Evolutionary conservation across 257 asterid genomes (phyloP).

Genomic region (Osmanthus fragrans): DNA sequence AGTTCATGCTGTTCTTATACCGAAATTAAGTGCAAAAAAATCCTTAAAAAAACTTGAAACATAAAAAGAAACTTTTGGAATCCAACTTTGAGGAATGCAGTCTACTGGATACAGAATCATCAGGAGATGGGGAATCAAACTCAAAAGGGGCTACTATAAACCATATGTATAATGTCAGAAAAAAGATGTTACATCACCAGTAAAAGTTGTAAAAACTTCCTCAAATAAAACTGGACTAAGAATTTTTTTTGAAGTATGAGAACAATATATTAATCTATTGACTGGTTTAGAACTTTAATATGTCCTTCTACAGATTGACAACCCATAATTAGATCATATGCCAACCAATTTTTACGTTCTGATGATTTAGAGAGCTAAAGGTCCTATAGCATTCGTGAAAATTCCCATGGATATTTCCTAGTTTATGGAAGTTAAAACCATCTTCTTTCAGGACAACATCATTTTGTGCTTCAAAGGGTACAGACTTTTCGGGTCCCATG

Average conservation of each 20-base stretch:
- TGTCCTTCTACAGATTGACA: constrained; percentile 28
- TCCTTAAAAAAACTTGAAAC: constrained; percentile 16
- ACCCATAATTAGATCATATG: constrained; percentile 36
- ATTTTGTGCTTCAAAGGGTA: constrained; percentile 50
- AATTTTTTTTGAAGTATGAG: not conserved
- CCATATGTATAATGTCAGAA: constrained; percentile 36
- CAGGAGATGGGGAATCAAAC: constrained; percentile 82
- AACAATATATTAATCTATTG: constrained; percentile 24
- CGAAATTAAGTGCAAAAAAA: constrained; percentile 2
- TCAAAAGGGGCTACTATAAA: constrained; percentile 73
- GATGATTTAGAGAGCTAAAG: constrained; percentile 56
- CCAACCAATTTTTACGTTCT: constrained; percentile 72
- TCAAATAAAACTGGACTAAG: constrained; percentile 14
- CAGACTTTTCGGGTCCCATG: constrained; percentile 54
- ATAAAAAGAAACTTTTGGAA: constrained; percentile 49
- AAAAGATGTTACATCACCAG: constrained; percentile 7
- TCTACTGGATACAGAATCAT: constrained; percentile 70
- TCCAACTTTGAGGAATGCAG: constrained; percentile 48
- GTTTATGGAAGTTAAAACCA: constrained; percentile 45
- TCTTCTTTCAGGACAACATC: constrained; percentile 58
- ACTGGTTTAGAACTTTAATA: constrained; percentile 13
- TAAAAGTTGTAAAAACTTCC: constrained; percentile 25
- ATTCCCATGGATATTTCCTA: constrained; percentile 54
- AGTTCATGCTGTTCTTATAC: not conserved
- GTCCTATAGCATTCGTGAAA: constrained; percentile 63